phyloP scores from a whole-genome alignment of 805 yeast species.

The Yarrowia phangngaensis region DNA sequence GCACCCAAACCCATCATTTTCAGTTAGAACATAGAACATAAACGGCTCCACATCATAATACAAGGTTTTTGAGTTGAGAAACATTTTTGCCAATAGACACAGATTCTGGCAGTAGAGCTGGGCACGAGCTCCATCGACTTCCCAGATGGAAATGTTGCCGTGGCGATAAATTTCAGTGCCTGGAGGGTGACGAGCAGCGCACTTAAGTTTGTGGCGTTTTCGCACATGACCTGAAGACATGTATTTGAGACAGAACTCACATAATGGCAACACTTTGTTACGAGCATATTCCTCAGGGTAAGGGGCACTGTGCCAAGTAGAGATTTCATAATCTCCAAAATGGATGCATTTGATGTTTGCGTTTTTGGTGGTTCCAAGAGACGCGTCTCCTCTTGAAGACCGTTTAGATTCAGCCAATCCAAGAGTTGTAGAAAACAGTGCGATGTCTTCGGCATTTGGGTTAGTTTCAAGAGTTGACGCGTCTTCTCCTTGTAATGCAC shows the following conservation, averaged over 20 bases:
- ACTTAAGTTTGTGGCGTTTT: slow-evolving; percentile 70
- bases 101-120: slow-evolving; percentile 81
- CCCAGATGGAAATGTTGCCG: slow-evolving; percentile 69
- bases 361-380: slow-evolving; percentile 23
- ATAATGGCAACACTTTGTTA: slow-evolving; percentile 61
- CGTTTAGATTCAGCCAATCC: slow-evolving; percentile 21
- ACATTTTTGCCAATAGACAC: slow-evolving; percentile 83
- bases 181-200: slow-evolving; percentile 72
- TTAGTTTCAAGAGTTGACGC: slow-evolving; percentile 58
- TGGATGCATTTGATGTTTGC: slow-evolving; percentile 59
- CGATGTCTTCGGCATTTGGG: slow-evolving; percentile 54
- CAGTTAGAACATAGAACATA: slow-evolving; percentile 79
- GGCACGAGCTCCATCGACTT: slow-evolving; percentile 85
- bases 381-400: slow-evolving; percentile 32
- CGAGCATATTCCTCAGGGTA: slow-evolving; percentile 81
- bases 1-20: slow-evolving; percentile 52
- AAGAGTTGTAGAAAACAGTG: slow-evolving; percentile 44
- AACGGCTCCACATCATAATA: slow-evolving; percentile 96
- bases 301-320: slow-evolving; percentile 91
- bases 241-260: slow-evolving; percentile 81
- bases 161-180: slow-evolving; percentile 88
- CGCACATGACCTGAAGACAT: slow-evolving; percentile 64
- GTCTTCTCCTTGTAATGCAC: slow-evolving; percentile 56
- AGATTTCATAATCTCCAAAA: slow-evolving; percentile 68
- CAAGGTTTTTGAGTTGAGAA: slow-evolving; percentile 83